A percentile compares a stretch with the other conserved stretches of the same genome.
Conservation (phyloP, 2,329 filamentous ascomycete genomes). For the Botrytis byssoidea region DNA sequence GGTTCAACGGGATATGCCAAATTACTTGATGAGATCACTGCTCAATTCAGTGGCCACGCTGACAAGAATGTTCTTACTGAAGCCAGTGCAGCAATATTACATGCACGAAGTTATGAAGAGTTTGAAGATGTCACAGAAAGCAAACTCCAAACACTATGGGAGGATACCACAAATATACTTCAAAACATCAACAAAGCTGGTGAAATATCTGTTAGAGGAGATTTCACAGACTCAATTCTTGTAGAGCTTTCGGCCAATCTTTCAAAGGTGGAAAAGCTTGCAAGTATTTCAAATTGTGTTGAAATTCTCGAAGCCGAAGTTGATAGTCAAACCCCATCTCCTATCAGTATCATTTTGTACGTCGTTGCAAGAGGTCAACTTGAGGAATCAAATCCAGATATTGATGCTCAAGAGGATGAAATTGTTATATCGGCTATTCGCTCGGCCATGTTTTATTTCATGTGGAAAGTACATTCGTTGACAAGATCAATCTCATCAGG, state of each 20-base stretch:
- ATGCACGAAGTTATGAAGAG: conserved; percentile 83
- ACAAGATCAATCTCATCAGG: conserved; percentile 52
- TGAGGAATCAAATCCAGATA: conserved; percentile 62
- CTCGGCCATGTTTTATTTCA: conserved; percentile 81
- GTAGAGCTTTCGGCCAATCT: conserved; percentile 71
- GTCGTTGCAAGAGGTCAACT: conserved; percentile 73
- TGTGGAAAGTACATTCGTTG: conserved; percentile 79
- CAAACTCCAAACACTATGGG: conserved; percentile 82
- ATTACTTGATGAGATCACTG: conserved; percentile 85
- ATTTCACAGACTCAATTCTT: conserved; percentile 63
- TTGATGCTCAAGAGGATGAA: conserved; percentile 76
- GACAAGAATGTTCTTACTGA: conserved; percentile 82
- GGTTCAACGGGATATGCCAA: conserved; percentile 77
- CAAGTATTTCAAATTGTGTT: conserved; percentile 75
- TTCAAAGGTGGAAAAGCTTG: conserved; percentile 76
- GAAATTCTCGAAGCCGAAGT: conserved; percentile 67
- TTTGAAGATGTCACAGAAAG: conserved; percentile 80
- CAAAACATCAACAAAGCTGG: conserved; percentile 61
- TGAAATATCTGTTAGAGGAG: conserved; percentile 69
- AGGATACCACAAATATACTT: conserved; percentile 73
- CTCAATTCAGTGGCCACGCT: conserved; percentile 90
- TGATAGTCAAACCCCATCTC: conserved; percentile 45
- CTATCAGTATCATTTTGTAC: conserved; percentile 69
- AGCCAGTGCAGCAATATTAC: conserved; percentile 76
- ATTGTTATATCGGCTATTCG: conserved; percentile 75